Evolutionary conservation across 495 filamentous ascomycete species (phyloP), one percentile per base, ranked within the genome.

Genomic region (Coniosporium apollinis): DNA sequence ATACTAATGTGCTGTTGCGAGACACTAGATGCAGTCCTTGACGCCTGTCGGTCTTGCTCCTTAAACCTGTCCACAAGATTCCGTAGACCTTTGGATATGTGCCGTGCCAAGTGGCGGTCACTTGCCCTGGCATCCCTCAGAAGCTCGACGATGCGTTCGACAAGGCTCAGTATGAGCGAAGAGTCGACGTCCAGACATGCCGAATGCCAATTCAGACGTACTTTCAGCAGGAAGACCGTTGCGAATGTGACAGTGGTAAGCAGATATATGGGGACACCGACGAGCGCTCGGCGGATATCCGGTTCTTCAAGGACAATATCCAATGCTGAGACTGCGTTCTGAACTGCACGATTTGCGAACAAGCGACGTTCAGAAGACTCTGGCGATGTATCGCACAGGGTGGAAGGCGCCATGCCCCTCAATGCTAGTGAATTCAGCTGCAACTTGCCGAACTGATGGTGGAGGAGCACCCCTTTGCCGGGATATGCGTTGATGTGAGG

Each of bases 181-280:
- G n/a, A n/a, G 22, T 26, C 22, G 6, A n/a, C n/a, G 6, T n/a
- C 22, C 22, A 26, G 22, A 6, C n/a, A n/a, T n/a, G 22, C n/a
- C n/a, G 22, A 7, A 6, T 26, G 6, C 22, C 22, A 26, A 7
- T 26, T 26, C 22, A 6, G 22, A n/a, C 22, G 22, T n/a, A 70
- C 62, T 37, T 71, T 71, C 20, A 71, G 43, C 3, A 71, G 44
- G 34, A 71, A 71, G 2, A 71, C 66, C 5, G 58, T 60, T 1
- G 67, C 67, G 42, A 68, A 70, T 0, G 66, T 65, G 32, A 70
- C 69, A 66, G 70, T 71, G 39, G 62, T 64, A 50, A 69, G 63
- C 8, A 68, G 55, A 40, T 70, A 71, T 10, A 65, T 45, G 17
- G 66, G 66, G 3, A 68, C 60, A 8, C 66, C 67, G 26, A 67